These are phyloP conservation scores for Teunomyces cretensis DNA, from an alignment of 805 yeast species.

Conservation along the genomic window DNA sequence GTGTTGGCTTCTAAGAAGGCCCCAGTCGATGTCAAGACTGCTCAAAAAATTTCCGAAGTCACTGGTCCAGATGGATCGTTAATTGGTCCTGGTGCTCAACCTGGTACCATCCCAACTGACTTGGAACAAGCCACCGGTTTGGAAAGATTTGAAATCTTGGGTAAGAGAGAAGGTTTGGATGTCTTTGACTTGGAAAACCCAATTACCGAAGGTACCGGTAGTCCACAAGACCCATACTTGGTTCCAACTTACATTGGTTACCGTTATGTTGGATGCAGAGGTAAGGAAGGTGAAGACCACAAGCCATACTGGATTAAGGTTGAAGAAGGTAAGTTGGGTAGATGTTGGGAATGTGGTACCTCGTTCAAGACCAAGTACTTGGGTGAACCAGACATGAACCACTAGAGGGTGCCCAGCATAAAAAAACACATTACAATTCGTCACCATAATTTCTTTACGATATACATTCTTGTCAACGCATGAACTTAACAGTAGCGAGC, in stretches of 20 bases:
- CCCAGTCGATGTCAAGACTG: slow-evolving; percentile 49
- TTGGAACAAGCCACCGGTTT: slow-evolving; percentile 97
- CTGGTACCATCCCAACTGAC: slow-evolving; percentile 88
- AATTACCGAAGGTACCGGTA: slow-evolving; percentile 85
- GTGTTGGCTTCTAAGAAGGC: slow-evolving; percentile 33
- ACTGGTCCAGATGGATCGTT: slow-evolving; percentile 68
- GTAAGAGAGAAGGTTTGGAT: slow-evolving; percentile 94
- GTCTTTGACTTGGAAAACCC: slow-evolving; percentile 87
- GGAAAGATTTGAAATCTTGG: slow-evolving; percentile 92
- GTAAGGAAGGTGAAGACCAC: slow-evolving; percentile 85
- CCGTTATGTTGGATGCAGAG: slow-evolving; percentile 97
- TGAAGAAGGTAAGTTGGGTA: slow-evolving; percentile 74
- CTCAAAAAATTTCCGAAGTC: slow-evolving; percentile 71
- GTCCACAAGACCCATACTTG: slow-evolving; percentile 83
- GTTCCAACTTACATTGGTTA: slow-evolving; percentile 88
- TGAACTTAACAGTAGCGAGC: not conserved
- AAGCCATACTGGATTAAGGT: slow-evolving; percentile 90
- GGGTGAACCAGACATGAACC: slow-evolving; percentile 73
- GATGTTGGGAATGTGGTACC: slow-evolving; percentile 99
- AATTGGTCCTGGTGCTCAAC: slow-evolving; percentile 87
- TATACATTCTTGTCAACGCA: slow-evolving; percentile 2
- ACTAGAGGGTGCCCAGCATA: slow-evolving; percentile 30
- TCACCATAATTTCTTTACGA: slow-evolving; percentile 2
- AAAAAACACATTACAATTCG: slow-evolving; percentile 4
- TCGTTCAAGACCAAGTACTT: slow-evolving; percentile 86